phyloP scores from a whole-genome alignment of 2,329 filamentous ascomycete genomes.

The Fusarium oxysporum region DNA sequence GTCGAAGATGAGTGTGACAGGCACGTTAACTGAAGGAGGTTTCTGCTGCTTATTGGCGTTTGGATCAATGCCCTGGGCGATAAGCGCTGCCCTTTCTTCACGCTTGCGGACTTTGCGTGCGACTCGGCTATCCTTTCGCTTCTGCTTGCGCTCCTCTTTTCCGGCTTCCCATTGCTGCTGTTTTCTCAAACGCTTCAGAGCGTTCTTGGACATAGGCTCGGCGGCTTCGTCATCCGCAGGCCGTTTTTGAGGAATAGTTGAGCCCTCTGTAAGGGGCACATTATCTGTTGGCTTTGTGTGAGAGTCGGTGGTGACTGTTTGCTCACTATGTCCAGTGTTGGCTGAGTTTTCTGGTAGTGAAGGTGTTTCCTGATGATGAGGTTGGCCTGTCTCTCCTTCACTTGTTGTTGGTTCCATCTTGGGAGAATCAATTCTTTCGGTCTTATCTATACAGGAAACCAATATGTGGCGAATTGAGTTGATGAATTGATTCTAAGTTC shows the following conservation, averaged over 20 bases:
- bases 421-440: not conserved
- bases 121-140: slow-evolving; percentile 67
- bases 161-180: slow-evolving; percentile 81
- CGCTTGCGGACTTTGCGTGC: slow-evolving; percentile 61
- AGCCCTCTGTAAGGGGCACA: not conserved
- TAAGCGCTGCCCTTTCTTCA: slow-evolving; percentile 61
- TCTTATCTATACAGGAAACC: not conserved
- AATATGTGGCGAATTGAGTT: not conserved
- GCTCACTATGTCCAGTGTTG: not conserved
- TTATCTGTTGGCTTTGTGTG: not conserved
- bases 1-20: slow-evolving; percentile 86
- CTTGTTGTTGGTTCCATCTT: not conserved
- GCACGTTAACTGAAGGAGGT: slow-evolving; percentile 66
- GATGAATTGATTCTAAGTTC: not conserved
- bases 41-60: slow-evolving; percentile 50
- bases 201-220: slow-evolving; percentile 79
- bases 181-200: slow-evolving; percentile 81
- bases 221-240: slow-evolving; percentile 10
- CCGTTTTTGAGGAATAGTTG: slow-evolving; percentile 7
- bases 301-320: not conserved
- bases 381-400: not conserved
- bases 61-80: slow-evolving; percentile 61
- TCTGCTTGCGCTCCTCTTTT: slow-evolving; percentile 67
- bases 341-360: not conserved
- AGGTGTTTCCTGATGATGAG: not conserved